Percentiles rank a stretch among this genome's conserved stretches.
These are phyloP conservation scores for Euphrasia confusa DNA, from an alignment of 257 asterid genomes.

Conservation along the genomic window DNA sequence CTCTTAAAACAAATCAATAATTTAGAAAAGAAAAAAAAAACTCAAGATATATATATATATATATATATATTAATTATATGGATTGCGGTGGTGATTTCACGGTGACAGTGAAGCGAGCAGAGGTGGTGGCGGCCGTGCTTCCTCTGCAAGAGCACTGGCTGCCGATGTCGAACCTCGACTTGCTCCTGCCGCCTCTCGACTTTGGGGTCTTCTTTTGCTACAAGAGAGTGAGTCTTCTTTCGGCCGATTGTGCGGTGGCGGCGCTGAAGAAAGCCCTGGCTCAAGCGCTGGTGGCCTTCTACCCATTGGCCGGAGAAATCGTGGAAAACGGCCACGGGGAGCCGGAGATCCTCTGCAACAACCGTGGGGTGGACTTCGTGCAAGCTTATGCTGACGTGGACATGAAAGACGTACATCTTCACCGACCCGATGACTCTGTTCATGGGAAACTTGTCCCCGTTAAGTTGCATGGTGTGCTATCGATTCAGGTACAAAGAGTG, in stretches of 20 bases:
- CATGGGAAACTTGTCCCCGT: conserved; percentile 44
- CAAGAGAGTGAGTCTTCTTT: conserved; percentile 24
- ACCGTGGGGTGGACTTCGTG: conserved; percentile 48
- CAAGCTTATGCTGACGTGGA: conserved; percentile 42
- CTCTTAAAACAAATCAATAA: too few species aligned
- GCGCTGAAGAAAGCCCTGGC: conserved; percentile 39
- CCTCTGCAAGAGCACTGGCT: conserved; percentile 50
- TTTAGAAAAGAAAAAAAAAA: too few species aligned
- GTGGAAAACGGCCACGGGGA: conserved; percentile 42
- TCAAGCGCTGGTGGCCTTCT: conserved; percentile 38
- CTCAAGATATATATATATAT: too few species aligned
- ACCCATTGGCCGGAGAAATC: conserved; percentile 54
- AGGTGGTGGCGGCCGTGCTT: conserved; percentile 44
- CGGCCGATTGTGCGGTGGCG: conserved; percentile 27
- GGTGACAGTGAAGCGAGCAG: conserved; percentile 36
- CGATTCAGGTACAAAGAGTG: conserved; percentile 33
- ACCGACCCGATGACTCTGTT: conserved; percentile 34
- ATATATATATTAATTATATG: too few species aligned
- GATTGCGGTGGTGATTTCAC: conserved; percentile 29
- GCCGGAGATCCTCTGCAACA: conserved; percentile 59
- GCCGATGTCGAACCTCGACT: conserved; percentile 53
- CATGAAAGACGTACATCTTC: conserved; percentile 35
- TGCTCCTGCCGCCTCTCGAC: conserved; percentile 56
- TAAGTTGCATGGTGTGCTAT: conserved; percentile 41
- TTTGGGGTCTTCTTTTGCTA: conserved; percentile 50